These are phyloP conservation scores for Aspergillus viridinutans DNA, from an alignment of 2,329 filamentous ascomycete species.

Conservation along the genomic window DNA sequence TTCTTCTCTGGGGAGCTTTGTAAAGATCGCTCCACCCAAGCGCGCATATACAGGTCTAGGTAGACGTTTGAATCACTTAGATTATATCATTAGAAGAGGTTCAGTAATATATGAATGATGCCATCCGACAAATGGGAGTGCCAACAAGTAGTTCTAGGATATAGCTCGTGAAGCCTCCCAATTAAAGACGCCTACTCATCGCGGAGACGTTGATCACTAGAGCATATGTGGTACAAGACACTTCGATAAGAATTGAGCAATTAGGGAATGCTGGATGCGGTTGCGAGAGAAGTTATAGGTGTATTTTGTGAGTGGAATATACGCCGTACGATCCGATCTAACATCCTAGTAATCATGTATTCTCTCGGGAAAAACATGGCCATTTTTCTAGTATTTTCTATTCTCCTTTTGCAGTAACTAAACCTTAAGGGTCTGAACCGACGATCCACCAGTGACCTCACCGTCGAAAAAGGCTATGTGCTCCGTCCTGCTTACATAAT, in stretches of 20 bases:
- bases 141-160: too few relatives aligned
- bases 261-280: constrained; percentile 1
- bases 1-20: neutral
- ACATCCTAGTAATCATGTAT: neutral
- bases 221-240: neutral
- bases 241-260: neutral
- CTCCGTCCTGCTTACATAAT: constrained; percentile 19
- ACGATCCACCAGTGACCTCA: neutral
- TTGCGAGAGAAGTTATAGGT: constrained; percentile 8
- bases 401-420: neutral
- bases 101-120: too few relatives aligned
- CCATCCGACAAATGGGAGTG: too few relatives aligned
- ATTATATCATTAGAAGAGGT: neutral
- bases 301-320: neutral
- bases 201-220: too few relatives aligned
- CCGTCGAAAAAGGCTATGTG: neutral
- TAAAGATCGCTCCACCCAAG: neutral
- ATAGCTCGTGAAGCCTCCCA: too few relatives aligned
- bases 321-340: neutral
- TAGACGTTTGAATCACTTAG: neutral
- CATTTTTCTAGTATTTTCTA: neutral
- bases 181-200: too few relatives aligned
- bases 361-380: neutral
- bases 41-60: neutral
- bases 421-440: neutral